A percentile compares a stretch with the other conserved stretches of the same genome.
Conservation (phyloP, 177 flowering plant species). For the Vitis hybrid region DNA sequence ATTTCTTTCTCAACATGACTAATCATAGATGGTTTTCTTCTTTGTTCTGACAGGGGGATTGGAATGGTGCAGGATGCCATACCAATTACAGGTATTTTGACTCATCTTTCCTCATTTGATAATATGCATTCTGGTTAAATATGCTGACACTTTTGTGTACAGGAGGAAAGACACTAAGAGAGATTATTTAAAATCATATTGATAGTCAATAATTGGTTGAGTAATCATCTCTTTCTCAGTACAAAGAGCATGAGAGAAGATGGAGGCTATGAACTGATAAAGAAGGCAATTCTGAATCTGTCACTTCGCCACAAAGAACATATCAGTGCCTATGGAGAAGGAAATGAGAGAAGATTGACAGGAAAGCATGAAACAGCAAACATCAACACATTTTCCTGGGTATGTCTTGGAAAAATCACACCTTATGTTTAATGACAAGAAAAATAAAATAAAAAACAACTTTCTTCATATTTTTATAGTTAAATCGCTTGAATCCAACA, state of each 20-base stretch:
- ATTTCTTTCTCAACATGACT: not conserved
- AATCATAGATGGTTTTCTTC: not conserved
- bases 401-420: constrained; percentile 29
- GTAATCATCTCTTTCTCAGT: constrained; percentile 33
- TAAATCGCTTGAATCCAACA: not conserved
- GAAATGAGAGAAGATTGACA: constrained; percentile 94
- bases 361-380: constrained; percentile 96
- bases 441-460: not conserved
- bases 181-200: not conserved
- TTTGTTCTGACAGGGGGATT: constrained; percentile 70
- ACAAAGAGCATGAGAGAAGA: constrained; percentile 94
- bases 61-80: constrained; percentile 99
- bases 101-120: not conserved
- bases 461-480: constrained; percentile 2
- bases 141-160: not conserved
- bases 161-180: not conserved
- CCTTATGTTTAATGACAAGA: not conserved
- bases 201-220: not conserved
- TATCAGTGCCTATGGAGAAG: constrained; percentile 98
- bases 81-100: constrained; percentile 83
- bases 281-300: constrained; percentile 90
- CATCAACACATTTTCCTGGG: constrained; percentile 93
- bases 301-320: constrained; percentile 92
- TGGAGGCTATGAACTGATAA: constrained; percentile 87
- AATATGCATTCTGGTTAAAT: not conserved